phyloP scores from a whole-genome alignment of 1,284 basidiomycete species.

The Cystobasidiaceae sp. region DNA sequence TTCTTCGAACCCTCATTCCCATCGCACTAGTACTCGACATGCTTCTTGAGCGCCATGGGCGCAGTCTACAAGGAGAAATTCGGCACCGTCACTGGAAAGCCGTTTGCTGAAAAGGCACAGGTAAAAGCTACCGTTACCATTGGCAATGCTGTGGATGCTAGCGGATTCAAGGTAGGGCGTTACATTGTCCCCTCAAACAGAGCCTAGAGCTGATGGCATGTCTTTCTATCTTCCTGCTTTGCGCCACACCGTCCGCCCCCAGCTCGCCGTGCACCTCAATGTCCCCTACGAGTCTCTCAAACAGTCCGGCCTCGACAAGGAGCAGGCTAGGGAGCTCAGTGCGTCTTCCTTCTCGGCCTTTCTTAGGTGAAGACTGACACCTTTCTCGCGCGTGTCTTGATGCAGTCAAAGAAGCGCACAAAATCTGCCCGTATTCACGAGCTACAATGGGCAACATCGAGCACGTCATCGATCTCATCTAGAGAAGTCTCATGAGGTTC shows the following conservation, averaged over 20 bases:
- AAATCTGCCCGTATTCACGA: constrained; percentile 40
- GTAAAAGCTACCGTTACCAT: constrained; percentile 19
- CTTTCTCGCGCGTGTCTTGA: background rate
- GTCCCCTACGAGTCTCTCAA: constrained; percentile 36
- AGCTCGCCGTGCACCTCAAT: constrained; percentile 38
- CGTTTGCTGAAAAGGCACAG: constrained; percentile 11
- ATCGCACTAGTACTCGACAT: constrained; percentile 34
- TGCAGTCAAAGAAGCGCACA: constrained; percentile 38
- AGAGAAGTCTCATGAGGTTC: background rate
- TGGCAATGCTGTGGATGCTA: constrained; percentile 14
- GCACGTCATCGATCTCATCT: constrained; percentile 17
- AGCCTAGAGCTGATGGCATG: no score
- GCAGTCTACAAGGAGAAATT: constrained; percentile 36
- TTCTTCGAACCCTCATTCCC: background rate
- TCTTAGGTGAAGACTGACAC: background rate
- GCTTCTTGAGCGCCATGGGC: constrained; percentile 39
- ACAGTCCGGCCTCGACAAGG: constrained; percentile 10
- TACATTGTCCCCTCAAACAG: no score
- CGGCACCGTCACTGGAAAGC: constrained; percentile 29
- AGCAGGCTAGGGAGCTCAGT: constrained; percentile 19
- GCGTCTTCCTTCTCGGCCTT: background rate
- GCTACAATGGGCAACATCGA: constrained; percentile 39
- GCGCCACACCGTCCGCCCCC: constrained; percentile 31
- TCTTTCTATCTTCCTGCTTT: no score
- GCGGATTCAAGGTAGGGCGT: constrained; percentile 17